Conservation (phyloP, 176 grass and related monocot species). For the Ampelocalamus luodianensis region DNA sequence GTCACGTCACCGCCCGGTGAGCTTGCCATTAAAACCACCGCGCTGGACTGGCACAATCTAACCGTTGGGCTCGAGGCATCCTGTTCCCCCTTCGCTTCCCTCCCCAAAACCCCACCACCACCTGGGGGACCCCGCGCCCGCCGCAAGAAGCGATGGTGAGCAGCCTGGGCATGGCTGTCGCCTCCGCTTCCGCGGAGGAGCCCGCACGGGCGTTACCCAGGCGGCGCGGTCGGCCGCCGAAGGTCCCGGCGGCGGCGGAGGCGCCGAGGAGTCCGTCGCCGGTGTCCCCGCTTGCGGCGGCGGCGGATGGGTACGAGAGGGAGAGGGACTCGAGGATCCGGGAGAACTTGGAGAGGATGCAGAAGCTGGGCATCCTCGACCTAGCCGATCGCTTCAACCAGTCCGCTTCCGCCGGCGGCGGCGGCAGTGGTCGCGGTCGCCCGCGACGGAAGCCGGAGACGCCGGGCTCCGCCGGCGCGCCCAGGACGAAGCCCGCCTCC, state of each 20-base stretch:
- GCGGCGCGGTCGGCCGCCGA: slow-evolving; percentile 17
- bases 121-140: neutral
- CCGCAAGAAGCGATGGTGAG: neutral
- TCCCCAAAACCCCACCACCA: neutral
- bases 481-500: slow-evolving; percentile 8
- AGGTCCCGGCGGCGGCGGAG: slow-evolving; percentile 8
- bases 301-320: slow-evolving; percentile 51
- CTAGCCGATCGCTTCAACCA: slow-evolving; percentile 54
- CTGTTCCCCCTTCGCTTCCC: neutral
- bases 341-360: slow-evolving; percentile 82
- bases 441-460: slow-evolving; percentile 34
- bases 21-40: neutral
- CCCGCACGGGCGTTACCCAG: neutral
- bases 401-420: neutral
- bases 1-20: neutral
- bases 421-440: neutral
- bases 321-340: slow-evolving; percentile 68
- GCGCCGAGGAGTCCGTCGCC: slow-evolving; percentile 29
- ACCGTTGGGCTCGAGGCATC: slow-evolving; percentile 35
- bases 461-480: neutral
- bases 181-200: no score
- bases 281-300: neutral
- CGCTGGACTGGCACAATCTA: neutral
- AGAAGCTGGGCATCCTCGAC: slow-evolving; percentile 61
- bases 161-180: neutral